Evolutionary conservation across 1,284 basidiomycete species (phyloP), one percentile per base, ranked within the genome.

Genomic region (Ganoderma multipileum): DNA sequence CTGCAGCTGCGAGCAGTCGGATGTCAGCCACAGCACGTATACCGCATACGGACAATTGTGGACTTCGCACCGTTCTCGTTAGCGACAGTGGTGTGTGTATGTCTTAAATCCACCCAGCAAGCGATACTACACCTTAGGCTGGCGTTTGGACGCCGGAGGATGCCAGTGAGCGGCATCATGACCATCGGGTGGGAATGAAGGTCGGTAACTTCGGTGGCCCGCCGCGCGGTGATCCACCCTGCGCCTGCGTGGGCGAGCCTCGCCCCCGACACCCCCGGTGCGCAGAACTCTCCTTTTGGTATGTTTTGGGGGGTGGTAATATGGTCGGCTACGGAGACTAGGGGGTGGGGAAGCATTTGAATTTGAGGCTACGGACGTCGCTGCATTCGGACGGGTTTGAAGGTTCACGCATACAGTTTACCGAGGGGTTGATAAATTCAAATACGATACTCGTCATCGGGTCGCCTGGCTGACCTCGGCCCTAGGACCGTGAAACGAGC

Each of bases 181-280:
- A 50, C 26, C 41, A 42, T 42, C 47, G 23, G 47, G 47, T 50
- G 47, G 47, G 47, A 50, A 50, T 5, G 23, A 23, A 26, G 5
- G 23, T 50, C 47, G 47, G 23, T n/a, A 50, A 14, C 47, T n/a
- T n/a, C n/a, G 1, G 23, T 14, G 47, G 47, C 11, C 47, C 30
- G 52, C 52, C 52, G 52, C 50, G 47, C n/a, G 44, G 44, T n/a
- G 44, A 47, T 47, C 44, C 44, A 26, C 23, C 11, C 23, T 26
- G 23, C 47, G 42, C 44, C 18, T 23, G n/a, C 23, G 23, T 26
- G 23, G 12, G 47, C 47, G 52, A 55, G 14, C 52, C 2, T 30
- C 52, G 52, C 30, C 30, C 52, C 52, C 52, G 52, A 55, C 52
- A 55, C 28, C 28, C 52, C 52, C 52, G 52, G 30, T 20, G 52